Evolutionary conservation across 441 rosid species (phyloP), one percentile per base, ranked within the genome.

Genomic region (Raphanus hybrid): DNA sequence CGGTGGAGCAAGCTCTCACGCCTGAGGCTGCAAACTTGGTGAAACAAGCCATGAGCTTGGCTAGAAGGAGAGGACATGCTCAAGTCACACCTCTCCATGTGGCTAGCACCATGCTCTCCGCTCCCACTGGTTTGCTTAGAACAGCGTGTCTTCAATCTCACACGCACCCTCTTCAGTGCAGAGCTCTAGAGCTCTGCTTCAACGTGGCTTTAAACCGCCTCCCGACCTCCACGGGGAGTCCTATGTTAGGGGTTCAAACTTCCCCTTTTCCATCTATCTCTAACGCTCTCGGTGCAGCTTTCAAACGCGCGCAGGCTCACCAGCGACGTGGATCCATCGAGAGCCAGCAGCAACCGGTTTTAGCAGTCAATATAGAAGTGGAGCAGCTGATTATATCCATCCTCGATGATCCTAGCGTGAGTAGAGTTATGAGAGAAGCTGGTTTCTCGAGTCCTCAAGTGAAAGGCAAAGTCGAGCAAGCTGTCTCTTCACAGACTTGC

Each of bases 391-490:
- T 90, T 8, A 87, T 90, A 70, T 90, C 95, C 1, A 90, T 88
- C 58, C 78, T 90, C 0, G 95, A 90, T 61, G 94, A 90, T 79
- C 94, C 94, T 29, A 86, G 94, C 59, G 94, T 90, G 34, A 90
- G 94, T 81, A 85, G 91, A 71, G 95, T 88, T 75, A 88, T 90
- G 95, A 83, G 87, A 65, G 95, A 90, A 84, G 95, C 94, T 14
- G 92, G 94, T 43, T 87, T 90, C 78, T 87, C 91, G 0, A 90
- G 94, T 64, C 84, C 92, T 35, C 91, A 86, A 73, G 92, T 90
- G 59, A 90, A 90, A 55, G 87, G 58, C 88, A 87, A 87, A 11
- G 88, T 90, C 7, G 92, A 90, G 27, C 85, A 84, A 79, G 87
- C 82, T 57, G 84, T 83, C 32, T 85, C 88, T 69, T 72, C 79